Evolutionary conservation across 441 rosid species (phyloP).

Genomic region (Syzygium syzygioides): DNA sequence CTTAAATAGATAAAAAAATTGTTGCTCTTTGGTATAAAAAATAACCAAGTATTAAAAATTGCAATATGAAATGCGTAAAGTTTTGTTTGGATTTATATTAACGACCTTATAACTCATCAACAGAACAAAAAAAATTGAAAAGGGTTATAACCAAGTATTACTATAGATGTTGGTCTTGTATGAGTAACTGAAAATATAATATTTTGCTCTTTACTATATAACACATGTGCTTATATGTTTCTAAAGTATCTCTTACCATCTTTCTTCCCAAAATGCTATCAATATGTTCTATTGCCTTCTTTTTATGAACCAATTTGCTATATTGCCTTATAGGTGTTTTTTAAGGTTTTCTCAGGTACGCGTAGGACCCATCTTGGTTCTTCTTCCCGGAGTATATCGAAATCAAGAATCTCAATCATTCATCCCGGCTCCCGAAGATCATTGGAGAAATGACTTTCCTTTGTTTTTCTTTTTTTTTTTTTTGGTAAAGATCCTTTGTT

Average conservation of each 20-base stretch:
- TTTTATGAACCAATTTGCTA: background rate
- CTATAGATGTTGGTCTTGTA: background rate
- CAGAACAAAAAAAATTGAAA: too few species aligned
- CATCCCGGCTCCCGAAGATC: background rate
- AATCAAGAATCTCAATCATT: background rate
- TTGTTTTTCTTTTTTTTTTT: background rate
- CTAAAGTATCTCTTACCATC: background rate
- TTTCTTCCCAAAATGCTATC: background rate
- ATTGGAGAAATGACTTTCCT: background rate
- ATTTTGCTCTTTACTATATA: too few species aligned
- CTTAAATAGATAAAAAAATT: too few species aligned
- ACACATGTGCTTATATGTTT: too few species aligned
- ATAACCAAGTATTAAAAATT: background rate
- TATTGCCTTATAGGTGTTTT: background rate
- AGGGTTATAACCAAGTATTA: too few species aligned
- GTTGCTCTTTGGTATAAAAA: background rate
- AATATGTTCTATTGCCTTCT: background rate
- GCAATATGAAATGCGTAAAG: background rate
- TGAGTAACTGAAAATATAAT: background rate
- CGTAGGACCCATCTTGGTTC: background rate
- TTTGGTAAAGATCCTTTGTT: too few species aligned
- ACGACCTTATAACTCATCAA: background rate
- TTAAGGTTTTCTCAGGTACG: background rate
- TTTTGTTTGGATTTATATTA: background rate
- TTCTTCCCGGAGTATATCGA: background rate